Conservation (phyloP, 805 yeast species). For the Pichia ethanolica region DNA sequence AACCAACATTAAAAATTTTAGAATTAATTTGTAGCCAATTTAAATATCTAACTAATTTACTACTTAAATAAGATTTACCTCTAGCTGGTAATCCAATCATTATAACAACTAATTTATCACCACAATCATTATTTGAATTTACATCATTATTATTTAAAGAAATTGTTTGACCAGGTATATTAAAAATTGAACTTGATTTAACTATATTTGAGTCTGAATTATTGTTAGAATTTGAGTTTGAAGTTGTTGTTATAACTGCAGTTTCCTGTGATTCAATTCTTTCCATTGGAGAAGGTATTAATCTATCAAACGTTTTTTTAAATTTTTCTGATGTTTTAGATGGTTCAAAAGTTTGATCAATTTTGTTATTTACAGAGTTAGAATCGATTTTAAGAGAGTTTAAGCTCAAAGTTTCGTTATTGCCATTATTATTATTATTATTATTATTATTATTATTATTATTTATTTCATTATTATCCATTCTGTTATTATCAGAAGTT, state of each 20-base stretch:
- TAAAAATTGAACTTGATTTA: constrained; percentile 42
- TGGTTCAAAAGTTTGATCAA: background rate
- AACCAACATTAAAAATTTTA: constrained; percentile 89
- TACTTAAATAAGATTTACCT: constrained; percentile 90
- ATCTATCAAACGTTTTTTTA: background rate
- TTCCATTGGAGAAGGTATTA: constrained; percentile 3
- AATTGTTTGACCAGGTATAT: constrained; percentile 75
- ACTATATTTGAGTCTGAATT: background rate
- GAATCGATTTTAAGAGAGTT: too few species aligned
- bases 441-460: background rate
- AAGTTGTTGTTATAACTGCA: background rate
- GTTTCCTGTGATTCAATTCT: constrained; percentile 3
- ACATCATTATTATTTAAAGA: constrained; percentile 77
- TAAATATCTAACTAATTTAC: constrained; percentile 80
- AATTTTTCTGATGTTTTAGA: background rate
- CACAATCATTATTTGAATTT: constrained; percentile 38
- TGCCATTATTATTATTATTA: too few species aligned
- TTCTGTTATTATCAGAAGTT: background rate
- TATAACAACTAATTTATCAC: constrained; percentile 80
- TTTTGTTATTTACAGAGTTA: too few species aligned
- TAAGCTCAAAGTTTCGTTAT: too few species aligned
- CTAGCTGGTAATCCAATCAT: constrained; percentile 97
- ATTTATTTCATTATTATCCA: constrained; percentile 1
- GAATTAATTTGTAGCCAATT: constrained; percentile 93
- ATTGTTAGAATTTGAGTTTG: background rate